A percentile compares a stretch with the other conserved stretches of the same genome.
Conservation (phyloP, 257 asterid species). For the Orobanche coerulescens region DNA sequence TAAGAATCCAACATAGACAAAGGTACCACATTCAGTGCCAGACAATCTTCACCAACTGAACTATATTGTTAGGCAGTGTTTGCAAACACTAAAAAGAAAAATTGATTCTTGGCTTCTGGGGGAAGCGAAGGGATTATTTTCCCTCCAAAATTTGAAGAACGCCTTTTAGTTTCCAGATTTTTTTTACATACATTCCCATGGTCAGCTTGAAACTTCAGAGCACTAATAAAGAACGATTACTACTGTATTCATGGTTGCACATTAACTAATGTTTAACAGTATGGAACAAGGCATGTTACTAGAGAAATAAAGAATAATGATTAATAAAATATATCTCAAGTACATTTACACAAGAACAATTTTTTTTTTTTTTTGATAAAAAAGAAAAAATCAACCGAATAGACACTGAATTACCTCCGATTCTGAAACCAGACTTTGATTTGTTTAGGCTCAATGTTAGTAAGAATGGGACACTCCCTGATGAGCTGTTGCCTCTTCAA, state of each 20-base stretch:
- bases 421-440: slow-evolving; percentile 97
- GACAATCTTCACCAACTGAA: neutral
- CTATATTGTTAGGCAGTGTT: neutral
- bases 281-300: too few relatives aligned
- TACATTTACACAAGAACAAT: too few relatives aligned
- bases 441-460: slow-evolving; percentile 83
- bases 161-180: too few relatives aligned
- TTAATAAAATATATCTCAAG: too few relatives aligned
- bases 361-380: too few relatives aligned
- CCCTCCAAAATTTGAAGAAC: too few relatives aligned
- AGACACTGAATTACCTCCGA: slow-evolving; percentile 40
- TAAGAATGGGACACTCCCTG: slow-evolving; percentile 60
- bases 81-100: too few relatives aligned
- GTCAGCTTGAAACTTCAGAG: neutral
- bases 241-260: neutral
- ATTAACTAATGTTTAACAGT: neutral
- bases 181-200: too few relatives aligned
- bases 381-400: neutral
- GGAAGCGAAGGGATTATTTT: too few relatives aligned
- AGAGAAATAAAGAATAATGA: too few relatives aligned
- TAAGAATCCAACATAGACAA: neutral
- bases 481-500: slow-evolving; percentile 79
- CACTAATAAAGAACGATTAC: neutral
- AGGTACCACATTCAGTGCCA: neutral
- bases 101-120: too few relatives aligned